Evolutionary conservation across 768 basidiomycete genomes (phyloP).

Genomic region (Amanita pseudoporphyria): DNA sequence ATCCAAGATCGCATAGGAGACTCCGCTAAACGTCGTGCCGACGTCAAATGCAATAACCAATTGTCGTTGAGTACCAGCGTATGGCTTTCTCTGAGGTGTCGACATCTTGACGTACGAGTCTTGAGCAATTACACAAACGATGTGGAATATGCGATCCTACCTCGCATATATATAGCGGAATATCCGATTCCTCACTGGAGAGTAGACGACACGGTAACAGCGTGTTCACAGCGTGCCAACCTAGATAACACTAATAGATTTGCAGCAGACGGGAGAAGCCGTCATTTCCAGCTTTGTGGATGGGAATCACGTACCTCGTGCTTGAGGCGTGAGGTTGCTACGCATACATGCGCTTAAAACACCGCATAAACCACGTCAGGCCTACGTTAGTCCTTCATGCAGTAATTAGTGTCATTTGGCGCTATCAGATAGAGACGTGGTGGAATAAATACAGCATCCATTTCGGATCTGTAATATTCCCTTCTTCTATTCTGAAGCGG

Average conservation of each 20-base stretch:
- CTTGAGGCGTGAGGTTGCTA: neutral
- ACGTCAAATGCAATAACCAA: constrained; percentile 43
- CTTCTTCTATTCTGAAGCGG: too few relatives aligned
- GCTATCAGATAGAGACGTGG: neutral
- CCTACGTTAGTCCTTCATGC: too few relatives aligned
- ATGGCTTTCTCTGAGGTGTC: constrained; percentile 20
- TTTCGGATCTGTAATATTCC: too few relatives aligned
- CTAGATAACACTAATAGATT: too few relatives aligned
- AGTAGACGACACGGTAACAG: neutral
- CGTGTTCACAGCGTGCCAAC: neutral
- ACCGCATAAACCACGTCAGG: neutral
- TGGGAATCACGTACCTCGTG: neutral
- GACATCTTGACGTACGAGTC: constrained; percentile 9
- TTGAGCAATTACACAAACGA: neutral
- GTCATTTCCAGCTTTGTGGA: neutral
- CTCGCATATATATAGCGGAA: neutral
- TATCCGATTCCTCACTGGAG: neutral
- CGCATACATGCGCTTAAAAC: neutral
- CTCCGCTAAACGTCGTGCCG: constrained; percentile 41
- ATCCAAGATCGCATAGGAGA: constrained; percentile 26
- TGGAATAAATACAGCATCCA: too few relatives aligned
- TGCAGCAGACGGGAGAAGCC: too few relatives aligned
- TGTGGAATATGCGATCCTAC: neutral
- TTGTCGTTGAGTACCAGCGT: constrained; percentile 28
- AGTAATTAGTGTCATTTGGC: too few relatives aligned